Base-by-base conservation (phyloP, 2,329 filamentous ascomycete species). In the Sodiomyces alkalinus region DNA sequence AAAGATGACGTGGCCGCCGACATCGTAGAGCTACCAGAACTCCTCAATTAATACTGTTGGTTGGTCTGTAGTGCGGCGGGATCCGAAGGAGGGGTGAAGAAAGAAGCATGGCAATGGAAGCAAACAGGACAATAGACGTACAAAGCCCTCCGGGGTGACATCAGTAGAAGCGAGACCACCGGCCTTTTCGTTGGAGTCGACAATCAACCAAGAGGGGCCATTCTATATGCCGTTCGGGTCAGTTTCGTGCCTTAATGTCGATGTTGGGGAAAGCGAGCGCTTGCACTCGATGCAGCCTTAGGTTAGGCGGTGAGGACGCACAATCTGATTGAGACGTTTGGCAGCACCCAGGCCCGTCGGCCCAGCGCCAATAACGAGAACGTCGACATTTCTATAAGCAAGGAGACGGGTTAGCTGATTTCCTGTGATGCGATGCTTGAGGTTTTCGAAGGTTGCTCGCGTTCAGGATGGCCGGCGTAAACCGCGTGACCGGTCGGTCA, bases 1-100 rank as follows among this genome's bases (percentile, higher is more conserved):
- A 72, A 94, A 94, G 63, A 94, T 94, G 60, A 94, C 86, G 61
- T 94, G 86, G 46, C 86, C 86, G 53, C 86, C 86, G 46, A 98
- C 90, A 61, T 98, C 90, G 71, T 94, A 98, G 47, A 98, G 74
- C 87, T 93, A 49, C 14, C 33, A 35, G 28, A 31, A 45, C 46
- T 10, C 17, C 7, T 17, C 23, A 26, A 35, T 44, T 33, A 17
- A 22, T 4, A 6, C 23, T 26, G 4, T 26, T 17, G 14, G 9
- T 11, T 6, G 21, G 21, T 9, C 5, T 7, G 22, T 13, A 17
- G 26, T 16, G 27, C 8, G 19, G 17, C 14, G 11, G 16, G 9
- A 7, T 8, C 12, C 10, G 17, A 9, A 13, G 13, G 13, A 20
- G 14, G 19, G 27, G 15, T 8, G 18, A 19, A 19, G 17, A 7